These are phyloP conservation scores for Solanum pinnatisectum DNA, from an alignment of 257 asterid species.

Conservation along the genomic window DNA sequence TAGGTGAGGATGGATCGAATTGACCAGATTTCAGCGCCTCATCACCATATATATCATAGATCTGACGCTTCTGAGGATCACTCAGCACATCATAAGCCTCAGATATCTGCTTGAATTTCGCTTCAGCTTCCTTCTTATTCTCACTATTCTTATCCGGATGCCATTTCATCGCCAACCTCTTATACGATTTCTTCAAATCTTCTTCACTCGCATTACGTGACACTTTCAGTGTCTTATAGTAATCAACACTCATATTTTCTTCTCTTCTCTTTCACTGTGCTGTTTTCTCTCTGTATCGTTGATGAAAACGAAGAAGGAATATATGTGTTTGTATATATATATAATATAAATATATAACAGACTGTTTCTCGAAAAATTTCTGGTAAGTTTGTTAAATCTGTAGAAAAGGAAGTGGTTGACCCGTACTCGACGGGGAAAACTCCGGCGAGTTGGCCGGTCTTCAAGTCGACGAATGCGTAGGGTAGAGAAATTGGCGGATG, in stretches of 20 bases:
- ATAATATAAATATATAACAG: not conserved
- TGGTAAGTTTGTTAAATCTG: slow-evolving; percentile 20
- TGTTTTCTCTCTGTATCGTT: not conserved
- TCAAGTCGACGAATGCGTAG: slow-evolving; percentile 23
- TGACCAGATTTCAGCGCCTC: slow-evolving; percentile 60
- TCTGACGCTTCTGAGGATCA: slow-evolving; percentile 78
- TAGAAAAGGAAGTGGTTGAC: slow-evolving; percentile 7
- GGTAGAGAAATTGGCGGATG: slow-evolving; percentile 27
- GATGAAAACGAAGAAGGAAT: not conserved
- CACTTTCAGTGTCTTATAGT: slow-evolving; percentile 64
- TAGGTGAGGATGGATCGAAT: slow-evolving; percentile 18
- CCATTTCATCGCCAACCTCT: slow-evolving; percentile 86
- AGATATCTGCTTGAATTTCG: slow-evolving; percentile 87
- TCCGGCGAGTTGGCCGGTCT: not conserved
- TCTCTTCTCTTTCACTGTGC: not conserved
- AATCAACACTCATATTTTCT: slow-evolving; percentile 59
- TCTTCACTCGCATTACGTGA: slow-evolving; percentile 60
- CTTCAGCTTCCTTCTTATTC: slow-evolving; percentile 72
- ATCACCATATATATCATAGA: slow-evolving; percentile 83
- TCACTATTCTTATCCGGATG: slow-evolving; percentile 90
- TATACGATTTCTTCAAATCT: slow-evolving; percentile 78
- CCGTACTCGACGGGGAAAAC: not conserved
- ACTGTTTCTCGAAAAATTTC: not conserved
- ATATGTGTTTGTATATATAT: not conserved
- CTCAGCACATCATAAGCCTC: slow-evolving; percentile 95